Conservation (phyloP, 257 asterid species). For the Nicotiana noctiflora region DNA sequence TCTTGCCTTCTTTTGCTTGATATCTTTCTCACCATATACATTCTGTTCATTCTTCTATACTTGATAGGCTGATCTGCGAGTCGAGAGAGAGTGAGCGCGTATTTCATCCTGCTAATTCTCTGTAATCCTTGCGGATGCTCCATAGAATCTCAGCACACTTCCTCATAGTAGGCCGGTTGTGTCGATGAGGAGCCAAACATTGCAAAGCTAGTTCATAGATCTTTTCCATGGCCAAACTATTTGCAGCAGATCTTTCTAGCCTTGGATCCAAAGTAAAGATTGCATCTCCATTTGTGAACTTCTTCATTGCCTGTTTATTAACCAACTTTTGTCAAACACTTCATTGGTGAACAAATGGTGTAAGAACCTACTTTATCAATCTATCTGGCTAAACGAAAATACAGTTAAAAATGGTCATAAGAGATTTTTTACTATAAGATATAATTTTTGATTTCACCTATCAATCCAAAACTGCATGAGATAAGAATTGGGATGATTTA, state of each 20-base stretch:
- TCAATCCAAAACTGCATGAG: background rate
- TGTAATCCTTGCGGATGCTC: constrained; percentile 73
- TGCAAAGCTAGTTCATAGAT: constrained; percentile 58
- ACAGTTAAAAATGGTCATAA: background rate
- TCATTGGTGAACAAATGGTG: background rate
- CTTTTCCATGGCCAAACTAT: constrained; percentile 57
- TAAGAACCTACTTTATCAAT: no score
- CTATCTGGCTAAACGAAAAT: background rate
- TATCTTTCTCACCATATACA: background rate
- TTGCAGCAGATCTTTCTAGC: constrained; percentile 55
- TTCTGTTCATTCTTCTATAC: constrained; percentile 15
- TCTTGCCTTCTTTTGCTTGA: background rate
- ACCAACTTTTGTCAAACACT: background rate
- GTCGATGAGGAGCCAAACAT: constrained; percentile 74
- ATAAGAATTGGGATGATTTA: background rate
- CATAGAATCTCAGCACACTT: constrained; percentile 83
- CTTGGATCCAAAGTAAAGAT: constrained; percentile 66
- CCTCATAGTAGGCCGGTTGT: constrained; percentile 72
- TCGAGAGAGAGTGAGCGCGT: constrained; percentile 7
- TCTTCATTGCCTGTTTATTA: constrained; percentile 67
- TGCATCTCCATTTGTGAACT: constrained; percentile 70
- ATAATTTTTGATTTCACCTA: background rate
- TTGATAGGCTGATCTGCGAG: background rate
- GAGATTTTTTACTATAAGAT: background rate
- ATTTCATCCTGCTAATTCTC: constrained; percentile 34